Evolutionary conservation across 2,329 filamentous ascomycete genomes (phyloP), one percentile per base, ranked within the genome.

Genomic region (Ophiostoma perfectum): DNA sequence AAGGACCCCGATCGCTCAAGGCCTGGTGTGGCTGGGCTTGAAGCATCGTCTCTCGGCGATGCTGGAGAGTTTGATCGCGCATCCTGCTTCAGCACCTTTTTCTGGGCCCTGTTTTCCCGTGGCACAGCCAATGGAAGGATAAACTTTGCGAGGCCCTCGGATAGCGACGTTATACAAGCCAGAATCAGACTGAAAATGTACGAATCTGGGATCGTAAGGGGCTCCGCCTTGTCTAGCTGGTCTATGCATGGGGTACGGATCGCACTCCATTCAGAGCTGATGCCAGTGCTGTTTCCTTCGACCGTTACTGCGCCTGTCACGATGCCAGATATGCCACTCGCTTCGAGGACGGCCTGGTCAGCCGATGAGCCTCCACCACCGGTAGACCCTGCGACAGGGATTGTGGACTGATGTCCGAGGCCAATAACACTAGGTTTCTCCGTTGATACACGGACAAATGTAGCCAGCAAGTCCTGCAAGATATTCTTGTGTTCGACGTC

Each of bases 401-500:
- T 86, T 0, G 92, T 93, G 1, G 95, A 98, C 73, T 96, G 92
- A 71, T 91, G 89, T 4, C 93, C 90, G 3, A 98, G 85, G 0
- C 95, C 95, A 71, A 99, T 98, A 39, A 96, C 83, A 0, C 86
- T 81, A 1, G 95, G 95, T 74, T 93, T 97, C 75, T 99, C 95
- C 0, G 93, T 93, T 67, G 94, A 94, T 8, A 98, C 81, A 14
- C 93, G 88, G n/a, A 98, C 95, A 75, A 99, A 93, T 0, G 90
- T 89, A 9, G 92, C 91, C 71, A 95, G 90, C 70, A 97, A 83
- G 69, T 93, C 90, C 73, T 91, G 90, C 36, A 99, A 80, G 27
- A 98, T 86, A 66, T 89, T 83, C 73, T 89, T 94, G 73, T 90
- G 87, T 3, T 86, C 88, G 60, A 91, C 83, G 66, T 86, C 81